phyloP scores from a whole-genome alignment of 768 basidiomycete species.

The Podaxis carcinomalis region DNA sequence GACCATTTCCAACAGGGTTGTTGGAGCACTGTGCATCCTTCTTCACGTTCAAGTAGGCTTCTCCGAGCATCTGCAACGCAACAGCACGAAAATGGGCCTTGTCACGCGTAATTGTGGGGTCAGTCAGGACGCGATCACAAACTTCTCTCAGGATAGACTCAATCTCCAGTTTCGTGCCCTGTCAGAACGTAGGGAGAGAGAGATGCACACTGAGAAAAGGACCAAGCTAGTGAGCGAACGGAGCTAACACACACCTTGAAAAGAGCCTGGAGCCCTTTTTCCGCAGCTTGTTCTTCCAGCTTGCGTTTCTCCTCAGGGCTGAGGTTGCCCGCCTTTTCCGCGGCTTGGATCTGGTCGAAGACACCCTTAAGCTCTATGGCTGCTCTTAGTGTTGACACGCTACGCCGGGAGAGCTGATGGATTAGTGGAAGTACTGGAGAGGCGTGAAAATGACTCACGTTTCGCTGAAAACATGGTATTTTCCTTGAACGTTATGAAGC shows the following conservation, averaged over 20 bases:
- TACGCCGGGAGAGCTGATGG: slow-evolving; percentile 20
- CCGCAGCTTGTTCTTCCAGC: slow-evolving; percentile 88
- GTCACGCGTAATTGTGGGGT: slow-evolving; percentile 44
- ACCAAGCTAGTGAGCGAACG: background rate
- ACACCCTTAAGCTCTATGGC: slow-evolving; percentile 88
- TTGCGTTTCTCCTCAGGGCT: slow-evolving; percentile 74
- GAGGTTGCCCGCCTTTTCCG: slow-evolving; percentile 80
- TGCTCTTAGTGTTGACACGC: slow-evolving; percentile 79
- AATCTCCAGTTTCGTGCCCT: slow-evolving; percentile 90
- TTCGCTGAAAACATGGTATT: slow-evolving; percentile 91
- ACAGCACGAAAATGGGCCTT: slow-evolving; percentile 74
- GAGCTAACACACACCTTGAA: slow-evolving; percentile 67
- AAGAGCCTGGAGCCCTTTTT: slow-evolving; percentile 85
- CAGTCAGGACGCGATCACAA: slow-evolving; percentile 74
- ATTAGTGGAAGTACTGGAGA: background rate
- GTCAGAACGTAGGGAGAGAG: background rate
- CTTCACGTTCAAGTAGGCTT: slow-evolving; percentile 67
- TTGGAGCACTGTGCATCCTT: slow-evolving; percentile 44
- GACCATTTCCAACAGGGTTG: slow-evolving; percentile 11
- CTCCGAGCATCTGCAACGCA: slow-evolving; percentile 80
- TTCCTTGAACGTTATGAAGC: slow-evolving; percentile 89
- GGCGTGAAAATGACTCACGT: slow-evolving; percentile 50
- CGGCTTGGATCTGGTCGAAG: slow-evolving; percentile 89
- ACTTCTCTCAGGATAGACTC: slow-evolving; percentile 87
- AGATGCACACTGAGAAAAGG: background rate